Conservation (phyloP, 1,284 basidiomycete species). For the Volvariella surrecta region DNA sequence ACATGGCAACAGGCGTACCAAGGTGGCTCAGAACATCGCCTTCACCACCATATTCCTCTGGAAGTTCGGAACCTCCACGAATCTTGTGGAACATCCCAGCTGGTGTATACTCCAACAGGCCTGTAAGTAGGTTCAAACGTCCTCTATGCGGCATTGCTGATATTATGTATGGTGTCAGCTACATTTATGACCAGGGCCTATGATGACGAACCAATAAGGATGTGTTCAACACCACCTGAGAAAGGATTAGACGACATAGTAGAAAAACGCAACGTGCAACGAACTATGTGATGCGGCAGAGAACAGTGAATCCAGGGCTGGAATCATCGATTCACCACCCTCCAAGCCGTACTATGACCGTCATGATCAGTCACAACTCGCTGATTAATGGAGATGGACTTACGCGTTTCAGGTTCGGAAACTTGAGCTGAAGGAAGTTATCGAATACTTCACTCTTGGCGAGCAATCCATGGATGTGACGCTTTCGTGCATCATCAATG, state of each 20-base stretch:
- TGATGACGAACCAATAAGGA: constrained; percentile 44
- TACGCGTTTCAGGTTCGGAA: constrained; percentile 73
- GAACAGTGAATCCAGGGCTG: constrained; percentile 74
- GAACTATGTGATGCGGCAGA: constrained; percentile 53
- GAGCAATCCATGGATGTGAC: constrained; percentile 59
- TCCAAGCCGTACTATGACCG: constrained; percentile 62
- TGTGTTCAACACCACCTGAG: constrained; percentile 57
- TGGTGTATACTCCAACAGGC: constrained; percentile 59
- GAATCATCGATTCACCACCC: constrained; percentile 87
- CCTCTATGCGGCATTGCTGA: constrained; percentile 79
- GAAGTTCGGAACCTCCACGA: constrained; percentile 66
- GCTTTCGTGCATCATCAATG: constrained; percentile 32
- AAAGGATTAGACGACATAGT: neutral
- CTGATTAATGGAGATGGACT: constrained; percentile 9
- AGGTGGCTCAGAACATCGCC: constrained; percentile 88
- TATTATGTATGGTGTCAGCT: neutral
- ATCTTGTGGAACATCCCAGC: constrained; percentile 79
- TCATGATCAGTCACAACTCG: constrained; percentile 1
- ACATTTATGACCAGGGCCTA: neutral
- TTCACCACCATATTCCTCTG: constrained; percentile 58
- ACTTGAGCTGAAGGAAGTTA: constrained; percentile 73
- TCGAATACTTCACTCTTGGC: constrained; percentile 77
- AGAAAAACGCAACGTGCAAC: constrained; percentile 8
- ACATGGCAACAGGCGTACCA: constrained; percentile 26
- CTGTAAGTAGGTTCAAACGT: constrained; percentile 81